phyloP scores from a whole-genome alignment of 2,329 filamentous ascomycete species.

The Albifimbria verrucaria region DNA sequence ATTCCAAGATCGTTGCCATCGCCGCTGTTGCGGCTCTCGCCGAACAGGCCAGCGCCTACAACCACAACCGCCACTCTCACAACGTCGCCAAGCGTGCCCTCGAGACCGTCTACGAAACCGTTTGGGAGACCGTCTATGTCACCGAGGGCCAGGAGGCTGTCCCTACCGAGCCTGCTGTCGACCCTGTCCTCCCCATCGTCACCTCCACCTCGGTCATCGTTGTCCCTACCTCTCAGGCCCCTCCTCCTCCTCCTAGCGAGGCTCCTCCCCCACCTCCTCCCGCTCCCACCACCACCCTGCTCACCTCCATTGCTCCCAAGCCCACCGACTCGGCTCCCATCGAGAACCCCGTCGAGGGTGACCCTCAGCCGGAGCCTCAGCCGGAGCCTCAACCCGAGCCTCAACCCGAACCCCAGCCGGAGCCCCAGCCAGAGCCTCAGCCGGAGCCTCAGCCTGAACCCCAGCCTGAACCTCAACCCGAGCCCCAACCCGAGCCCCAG shows the following conservation, averaged over 20 bases:
- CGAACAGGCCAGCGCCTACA: constrained; percentile 40
- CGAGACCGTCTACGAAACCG: constrained; percentile 37
- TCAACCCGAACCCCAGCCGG: not conserved
- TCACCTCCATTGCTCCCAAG: constrained; percentile 5
- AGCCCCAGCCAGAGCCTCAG: constrained; percentile 5
- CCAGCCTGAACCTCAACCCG: too few relatives aligned
- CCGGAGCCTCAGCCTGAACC: constrained; percentile 1
- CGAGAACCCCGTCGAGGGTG: not conserved
- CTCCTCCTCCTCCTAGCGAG: constrained; percentile 2
- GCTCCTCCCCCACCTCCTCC: constrained; percentile 5
- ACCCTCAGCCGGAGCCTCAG: constrained; percentile 5
- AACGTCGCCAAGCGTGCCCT: constrained; percentile 27
- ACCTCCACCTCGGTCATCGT: constrained; percentile 11
- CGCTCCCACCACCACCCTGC: constrained; percentile 4
- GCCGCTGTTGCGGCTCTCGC: constrained; percentile 40
- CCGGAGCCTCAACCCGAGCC: not conserved
- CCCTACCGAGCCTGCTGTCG: constrained; percentile 16
- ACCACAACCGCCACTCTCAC: constrained; percentile 40
- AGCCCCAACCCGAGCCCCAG: not conserved
- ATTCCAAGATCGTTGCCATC: constrained; percentile 36
- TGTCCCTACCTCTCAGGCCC: constrained; percentile 5
- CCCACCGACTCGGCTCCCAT: constrained; percentile 1
- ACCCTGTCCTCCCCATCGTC: constrained; percentile 11
- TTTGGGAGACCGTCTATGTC: constrained; percentile 36
- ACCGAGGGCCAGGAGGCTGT: constrained; percentile 24